Base-by-base conservation (phyloP, 2,329 filamentous ascomycete species). In the Penicillium sp. region DNA sequence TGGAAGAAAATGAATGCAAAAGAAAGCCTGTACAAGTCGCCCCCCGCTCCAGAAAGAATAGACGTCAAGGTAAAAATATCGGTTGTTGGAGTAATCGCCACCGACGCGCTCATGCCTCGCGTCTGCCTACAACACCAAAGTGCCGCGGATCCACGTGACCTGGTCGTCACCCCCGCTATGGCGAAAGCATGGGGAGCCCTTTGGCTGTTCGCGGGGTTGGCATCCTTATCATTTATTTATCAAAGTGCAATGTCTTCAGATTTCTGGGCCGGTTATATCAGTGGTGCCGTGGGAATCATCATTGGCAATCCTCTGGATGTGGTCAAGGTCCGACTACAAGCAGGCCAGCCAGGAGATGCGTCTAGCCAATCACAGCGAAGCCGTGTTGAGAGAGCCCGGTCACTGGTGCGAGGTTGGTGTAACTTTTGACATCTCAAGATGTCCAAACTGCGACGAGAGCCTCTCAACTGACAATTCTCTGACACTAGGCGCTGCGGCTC, bases 241-340 rank as follows among this genome's bases (percentile, higher is more conserved):
- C 25, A 28, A 45, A 34, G 9, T 43, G 25, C 36, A 28, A 91
- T 93, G 87, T 88, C 87, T 43, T 82, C 88, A 58, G 90, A 95
- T 66, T 96, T 96, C 69, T 95, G 88, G 87, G 88, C 90, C 49
- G 90, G 90, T 62, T 96, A 95, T 69, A 72, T 93, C 52, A 91
- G 86, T 64, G 91, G 91, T 45, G 89, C 86, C 48, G 77, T 85
- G 42, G 88, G 89, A 39, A 96, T 96, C 60, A 73, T 95, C 41
- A 85, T 95, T 51, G 90, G 91, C 53, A 95, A 95, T 61, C 89
- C 90, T 3, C 76, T 96, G 4, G 86, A 90, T 65, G 71, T 90
- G 18, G 68, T 90, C 60, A 90, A 91, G 70, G 88, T 90, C 45
- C 85, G 84, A 36, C 74, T 94, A 2, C 91, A 97, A 76, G 85